Percentiles rank a stretch among this genome's conserved stretches.
Evolutionary conservation across 176 grass and related monocot species (phyloP).

Genomic region (Cenchrus fungigraminus): DNA sequence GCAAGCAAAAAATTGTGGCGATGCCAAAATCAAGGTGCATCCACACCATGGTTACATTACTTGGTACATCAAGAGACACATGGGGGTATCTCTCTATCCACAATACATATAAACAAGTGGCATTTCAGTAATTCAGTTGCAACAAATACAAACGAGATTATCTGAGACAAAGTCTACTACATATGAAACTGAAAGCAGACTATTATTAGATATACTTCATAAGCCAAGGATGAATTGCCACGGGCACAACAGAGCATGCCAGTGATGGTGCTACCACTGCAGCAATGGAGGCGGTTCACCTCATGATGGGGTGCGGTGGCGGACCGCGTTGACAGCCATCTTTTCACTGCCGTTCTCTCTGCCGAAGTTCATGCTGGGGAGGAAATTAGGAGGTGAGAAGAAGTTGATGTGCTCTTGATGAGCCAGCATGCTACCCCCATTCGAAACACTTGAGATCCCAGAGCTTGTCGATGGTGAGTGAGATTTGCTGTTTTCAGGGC

Average conservation of each 20-base stretch:
- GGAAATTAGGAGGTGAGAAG: slow-evolving; percentile 28
- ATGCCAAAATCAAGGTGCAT: no score
- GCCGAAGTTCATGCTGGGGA: slow-evolving; percentile 12
- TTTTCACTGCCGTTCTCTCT: slow-evolving; percentile 32
- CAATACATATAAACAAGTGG: background rate
- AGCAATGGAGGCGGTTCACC: slow-evolving; percentile 14
- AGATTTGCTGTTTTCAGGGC: slow-evolving; percentile 1
- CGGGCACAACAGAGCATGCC: slow-evolving; percentile 22
- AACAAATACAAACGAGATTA: background rate
- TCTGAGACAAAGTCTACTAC: background rate
- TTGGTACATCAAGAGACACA: slow-evolving; percentile 1
- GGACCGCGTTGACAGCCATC: slow-evolving; percentile 19
- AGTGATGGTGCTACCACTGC: slow-evolving; percentile 9
- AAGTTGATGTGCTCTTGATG: slow-evolving; percentile 54
- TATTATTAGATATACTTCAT: slow-evolving; percentile 42
- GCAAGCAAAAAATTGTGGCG: no score
- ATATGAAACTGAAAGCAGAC: slow-evolving; percentile 1
- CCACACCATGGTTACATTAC: background rate
- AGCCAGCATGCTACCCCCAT: slow-evolving; percentile 15
- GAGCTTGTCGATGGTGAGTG: slow-evolving; percentile 44
- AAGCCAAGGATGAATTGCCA: slow-evolving; percentile 99
- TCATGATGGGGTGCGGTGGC: slow-evolving; percentile 32
- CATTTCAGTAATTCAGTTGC: background rate
- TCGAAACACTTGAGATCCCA: slow-evolving; percentile 47
- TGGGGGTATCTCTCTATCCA: slow-evolving; percentile 2